Conservation (phyloP, 169 alveolate species). For the Cryptosporidium andersoni region DNA sequence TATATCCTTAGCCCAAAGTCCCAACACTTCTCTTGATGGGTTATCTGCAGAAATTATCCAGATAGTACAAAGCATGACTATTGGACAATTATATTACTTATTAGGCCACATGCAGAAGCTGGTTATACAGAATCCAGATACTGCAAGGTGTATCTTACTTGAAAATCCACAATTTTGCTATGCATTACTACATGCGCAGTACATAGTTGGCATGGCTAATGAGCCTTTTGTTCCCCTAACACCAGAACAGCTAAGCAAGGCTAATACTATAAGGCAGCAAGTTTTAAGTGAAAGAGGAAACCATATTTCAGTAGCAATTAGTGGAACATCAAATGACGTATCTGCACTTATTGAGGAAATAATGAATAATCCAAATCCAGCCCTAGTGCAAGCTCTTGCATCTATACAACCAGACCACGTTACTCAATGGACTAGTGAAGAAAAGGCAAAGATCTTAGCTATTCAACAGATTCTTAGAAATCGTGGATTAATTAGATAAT, state of each 20-base stretch:
- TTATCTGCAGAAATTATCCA: slow-evolving; percentile 32
- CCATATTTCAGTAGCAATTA: not conserved
- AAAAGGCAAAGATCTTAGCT: slow-evolving; percentile 36
- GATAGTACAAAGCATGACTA: slow-evolving; percentile 38
- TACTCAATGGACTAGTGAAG: slow-evolving; percentile 66
- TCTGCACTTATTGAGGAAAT: slow-evolving; percentile 55
- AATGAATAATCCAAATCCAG: slow-evolving; percentile 59
- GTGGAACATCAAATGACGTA: slow-evolving; percentile 9
- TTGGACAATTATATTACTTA: slow-evolving; percentile 73
- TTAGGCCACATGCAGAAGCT: slow-evolving; percentile 74
- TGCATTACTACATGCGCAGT: slow-evolving; percentile 75
- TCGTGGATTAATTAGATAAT: slow-evolving; percentile 39
- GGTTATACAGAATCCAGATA: slow-evolving; percentile 51
- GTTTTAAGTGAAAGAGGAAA: slow-evolving; percentile 5
- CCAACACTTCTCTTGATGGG: not conserved
- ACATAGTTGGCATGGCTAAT: slow-evolving; percentile 71
- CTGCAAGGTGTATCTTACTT: slow-evolving; percentile 67
- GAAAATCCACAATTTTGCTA: slow-evolving; percentile 73
- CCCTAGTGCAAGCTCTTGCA: slow-evolving; percentile 42
- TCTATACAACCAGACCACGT: slow-evolving; percentile 62
- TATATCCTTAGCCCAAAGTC: slow-evolving; percentile 4
- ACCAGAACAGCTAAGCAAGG: slow-evolving; percentile 57
- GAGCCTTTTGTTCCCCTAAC: slow-evolving; percentile 69
- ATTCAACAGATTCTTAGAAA: slow-evolving; percentile 46
- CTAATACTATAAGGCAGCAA: slow-evolving; percentile 27